Evolutionary conservation across 108 stramenopile species (phyloP).

Genomic region (Cyclostephanos tholiformis): DNA sequence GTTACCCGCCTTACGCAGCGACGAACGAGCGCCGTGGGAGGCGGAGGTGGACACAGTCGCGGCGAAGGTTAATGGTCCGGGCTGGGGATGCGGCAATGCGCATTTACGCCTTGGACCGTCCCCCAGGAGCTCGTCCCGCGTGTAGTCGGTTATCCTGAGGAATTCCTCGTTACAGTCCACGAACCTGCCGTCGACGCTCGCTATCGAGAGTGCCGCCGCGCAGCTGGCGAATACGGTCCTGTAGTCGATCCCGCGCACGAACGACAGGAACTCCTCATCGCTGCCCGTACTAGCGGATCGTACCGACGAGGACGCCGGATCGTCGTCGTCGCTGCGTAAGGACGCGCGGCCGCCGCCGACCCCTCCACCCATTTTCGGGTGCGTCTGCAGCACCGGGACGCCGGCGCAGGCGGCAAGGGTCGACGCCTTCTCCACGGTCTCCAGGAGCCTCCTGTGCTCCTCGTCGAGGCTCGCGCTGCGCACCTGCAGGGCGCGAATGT

Average conservation of each 20-base stretch:
- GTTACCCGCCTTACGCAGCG: neutral
- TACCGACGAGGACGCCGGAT: conserved; percentile 28
- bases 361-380: neutral
- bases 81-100: neutral
- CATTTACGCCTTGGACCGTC: conserved; percentile 28
- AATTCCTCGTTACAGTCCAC: conserved; percentile 82
- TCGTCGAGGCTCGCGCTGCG: conserved; percentile 58
- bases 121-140: conserved; percentile 48
- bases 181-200: conserved; percentile 81
- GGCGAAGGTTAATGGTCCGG: neutral
- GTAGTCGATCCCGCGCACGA: conserved; percentile 78
- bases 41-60: conserved; percentile 24
- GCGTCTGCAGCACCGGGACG: no score
- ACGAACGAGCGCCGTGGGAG: neutral
- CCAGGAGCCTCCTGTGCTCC: conserved; percentile 73
- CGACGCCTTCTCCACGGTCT: conserved; percentile 64
- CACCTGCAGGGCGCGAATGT: conserved; percentile 70
- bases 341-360: neutral
- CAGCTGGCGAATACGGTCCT: conserved; percentile 62
- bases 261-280: conserved; percentile 65
- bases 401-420: conserved; percentile 49
- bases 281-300: conserved; percentile 13
- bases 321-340: conserved; percentile 2
- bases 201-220: conserved; percentile 64
- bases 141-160: conserved; percentile 54